Base-by-base conservation (phyloP, 768 basidiomycete species). In the Imleria badia region DNA sequence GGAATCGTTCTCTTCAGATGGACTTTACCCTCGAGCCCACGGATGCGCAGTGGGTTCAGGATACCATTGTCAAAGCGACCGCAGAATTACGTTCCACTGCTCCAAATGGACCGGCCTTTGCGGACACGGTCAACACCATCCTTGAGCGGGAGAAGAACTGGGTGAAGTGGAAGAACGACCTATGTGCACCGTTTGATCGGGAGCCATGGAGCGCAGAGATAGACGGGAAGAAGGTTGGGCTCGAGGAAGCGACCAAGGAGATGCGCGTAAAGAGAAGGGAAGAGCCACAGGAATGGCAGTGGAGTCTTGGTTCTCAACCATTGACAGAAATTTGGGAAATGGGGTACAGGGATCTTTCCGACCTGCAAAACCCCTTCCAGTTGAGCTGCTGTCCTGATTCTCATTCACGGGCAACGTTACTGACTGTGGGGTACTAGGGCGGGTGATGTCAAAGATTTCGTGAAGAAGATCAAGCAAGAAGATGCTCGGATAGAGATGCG, bases 111-210 rank as follows among this genome's bases (percentile, higher is more conserved):
- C 80, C 86, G 11, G 75, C 79, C 29, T 91, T 94, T 67, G 80
- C 86, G 1, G 89, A 91, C 13, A 89, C 89, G 0, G 85, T 89
- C 23, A 75, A 68, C 48, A 75, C 79, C 10, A 86, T 94, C 34
- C 76, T 94, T 7, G 85, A 90, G 60, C 78, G 92, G 47, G 93
- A 95, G 72, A 86, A 83, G 67, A 94, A 92, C 63, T 95, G 93
- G 93, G 83, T 91, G 5, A 83, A 81, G 58, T 94, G 91, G 92
- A 94, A 94, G 74, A 89, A 89, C 59, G 85, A 89, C 39, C 70
- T 87, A 3, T 94, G 92, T 66, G 74, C 82, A 15, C 81, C 87
- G 4, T 94, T 94, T 64, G 89, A 91, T 66, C 85, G 85, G 61
- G 84, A 84, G 36, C 77, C 87, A 6, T 83, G 86, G 81, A 73